Conservation (phyloP, 2,329 filamentous ascomycete species). For the Penicillium hesseltinei region DNA sequence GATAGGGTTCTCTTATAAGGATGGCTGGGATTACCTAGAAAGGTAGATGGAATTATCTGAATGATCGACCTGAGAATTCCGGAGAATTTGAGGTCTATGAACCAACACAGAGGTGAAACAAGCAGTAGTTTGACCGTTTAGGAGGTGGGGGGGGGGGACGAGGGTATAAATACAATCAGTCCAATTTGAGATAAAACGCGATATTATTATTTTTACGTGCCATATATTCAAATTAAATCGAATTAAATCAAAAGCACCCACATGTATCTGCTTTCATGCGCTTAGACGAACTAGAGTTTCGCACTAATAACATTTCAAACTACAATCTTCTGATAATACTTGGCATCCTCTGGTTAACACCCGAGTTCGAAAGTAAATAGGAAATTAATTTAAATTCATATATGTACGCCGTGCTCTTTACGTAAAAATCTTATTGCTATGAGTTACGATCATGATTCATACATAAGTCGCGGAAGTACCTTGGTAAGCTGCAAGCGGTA, state of each 20-base stretch:
- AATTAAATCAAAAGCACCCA: background rate
- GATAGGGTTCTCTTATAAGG: background rate
- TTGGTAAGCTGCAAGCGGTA: background rate
- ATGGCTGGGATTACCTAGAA: background rate
- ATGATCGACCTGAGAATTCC: background rate
- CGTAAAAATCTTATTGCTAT: background rate
- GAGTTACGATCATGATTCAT: background rate
- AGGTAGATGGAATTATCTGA: background rate
- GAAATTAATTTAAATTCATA: background rate
- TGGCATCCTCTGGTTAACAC: background rate
- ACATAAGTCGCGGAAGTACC: background rate
- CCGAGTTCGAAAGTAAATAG: background rate
- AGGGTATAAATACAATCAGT: slow-evolving; percentile 8
- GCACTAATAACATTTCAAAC: slow-evolving; percentile 1
- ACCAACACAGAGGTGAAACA: background rate
- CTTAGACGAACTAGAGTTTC: slow-evolving; percentile 7
- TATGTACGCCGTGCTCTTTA: background rate
- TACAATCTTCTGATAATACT: slow-evolving; percentile 6
- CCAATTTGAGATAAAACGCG: background rate
- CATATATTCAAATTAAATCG: background rate
- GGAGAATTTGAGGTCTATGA: background rate
- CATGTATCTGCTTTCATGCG: background rate
- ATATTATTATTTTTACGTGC: background rate
- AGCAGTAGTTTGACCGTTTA: background rate
- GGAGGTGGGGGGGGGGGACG: background rate